Base-by-base conservation (phyloP, 1,139 yeast species). In the Saccharomyces hybrid region DNA sequence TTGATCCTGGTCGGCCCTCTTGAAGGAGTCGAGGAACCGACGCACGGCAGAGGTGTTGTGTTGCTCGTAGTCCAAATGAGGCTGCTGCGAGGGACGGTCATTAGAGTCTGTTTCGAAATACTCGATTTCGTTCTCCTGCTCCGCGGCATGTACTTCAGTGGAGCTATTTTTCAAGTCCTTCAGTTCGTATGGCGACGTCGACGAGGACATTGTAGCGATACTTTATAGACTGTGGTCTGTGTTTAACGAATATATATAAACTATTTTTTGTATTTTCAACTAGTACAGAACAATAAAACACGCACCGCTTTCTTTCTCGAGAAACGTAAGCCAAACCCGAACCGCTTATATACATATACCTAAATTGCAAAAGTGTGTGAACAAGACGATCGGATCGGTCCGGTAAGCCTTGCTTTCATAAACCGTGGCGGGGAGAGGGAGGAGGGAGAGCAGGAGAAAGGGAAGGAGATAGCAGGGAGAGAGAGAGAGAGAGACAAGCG, bases 11-110 rank as follows among this genome's bases (percentile, higher is more conserved):
- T 61, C 65, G 12, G 64, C 66, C 48, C 67, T 60, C 52, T 62
- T 66, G 55, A 68, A 68, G 24, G 69, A 62, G 48, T 66, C 66
- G 26, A 64, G 54, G 49, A 66, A 66, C 29, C 60, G 56, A 38
- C 57, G 57, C 28, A 64, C 24, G 21, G 44, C 44, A 3, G 44
- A 38, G 6, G 44, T 38, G n/a, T 38, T 38, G 19, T 38, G 44
- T 24, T 38, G 44, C 21, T 38, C 44, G 24, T 38, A 38, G 19
- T 11, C 44, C 19, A 38, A 19, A 5, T 16, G 44, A 3, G 44
- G 26, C 19, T 38, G 44, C 21, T 21, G 19, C 12, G 44, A 38
- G 16, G 44, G 24, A 38, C 24, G 44, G 11, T 38, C 44, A 38
- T 38, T 38, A 24, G 44, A 38, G 24, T 11, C 24, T 6, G 53